Evolutionary conservation across 2,329 filamentous ascomycete genomes (phyloP).

Genomic region (Apiospora saccharicola): DNA sequence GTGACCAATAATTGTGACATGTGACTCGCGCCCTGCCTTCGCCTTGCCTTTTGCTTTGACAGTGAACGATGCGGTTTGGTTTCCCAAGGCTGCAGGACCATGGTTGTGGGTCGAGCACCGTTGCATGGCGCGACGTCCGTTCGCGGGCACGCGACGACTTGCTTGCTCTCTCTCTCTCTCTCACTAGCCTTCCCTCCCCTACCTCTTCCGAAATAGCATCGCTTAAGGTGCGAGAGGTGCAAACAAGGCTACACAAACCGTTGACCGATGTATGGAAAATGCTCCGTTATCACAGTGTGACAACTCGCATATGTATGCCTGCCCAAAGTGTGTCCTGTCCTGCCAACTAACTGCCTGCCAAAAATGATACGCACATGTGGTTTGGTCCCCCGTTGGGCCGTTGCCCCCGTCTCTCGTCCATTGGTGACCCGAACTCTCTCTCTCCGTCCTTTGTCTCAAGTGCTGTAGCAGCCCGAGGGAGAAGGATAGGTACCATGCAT

Average conservation of each 20-base stretch:
- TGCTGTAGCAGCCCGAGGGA: not conserved
- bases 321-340: not conserved
- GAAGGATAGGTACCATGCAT: not conserved
- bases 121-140: not conserved
- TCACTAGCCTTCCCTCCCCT: no score
- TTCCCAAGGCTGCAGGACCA: not conserved
- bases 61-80: not conserved
- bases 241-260: no score
- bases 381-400: no score
- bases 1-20: slow-evolving; percentile 1
- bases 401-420: not conserved
- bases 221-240: not conserved
- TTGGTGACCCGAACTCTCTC: not conserved
- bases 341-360: no score
- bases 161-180: not conserved
- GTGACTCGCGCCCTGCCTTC: not conserved
- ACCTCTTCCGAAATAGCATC: not conserved
- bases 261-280: no score
- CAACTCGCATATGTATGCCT: slow-evolving; percentile 2
- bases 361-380: not conserved
- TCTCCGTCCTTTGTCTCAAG: not conserved
- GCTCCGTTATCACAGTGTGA: not conserved
- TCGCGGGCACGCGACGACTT: no score
- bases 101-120: not conserved
- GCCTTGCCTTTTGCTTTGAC: not conserved